Conservation (phyloP, 176 grass and related monocot genomes). For the Echinochloa phyllopogon region DNA sequence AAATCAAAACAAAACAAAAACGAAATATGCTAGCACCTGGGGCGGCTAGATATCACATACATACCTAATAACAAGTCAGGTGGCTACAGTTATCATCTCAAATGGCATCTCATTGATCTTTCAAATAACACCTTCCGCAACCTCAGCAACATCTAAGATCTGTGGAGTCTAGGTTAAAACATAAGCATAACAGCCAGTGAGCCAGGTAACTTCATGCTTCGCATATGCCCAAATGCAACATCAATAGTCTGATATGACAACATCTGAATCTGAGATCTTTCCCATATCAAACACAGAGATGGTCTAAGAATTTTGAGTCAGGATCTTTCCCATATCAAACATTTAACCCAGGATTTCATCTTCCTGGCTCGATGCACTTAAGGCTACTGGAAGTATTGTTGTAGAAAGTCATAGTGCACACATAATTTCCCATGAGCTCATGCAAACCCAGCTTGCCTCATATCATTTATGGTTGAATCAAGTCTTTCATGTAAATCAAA, state of each 20-base stretch:
- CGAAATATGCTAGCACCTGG: background rate
- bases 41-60: background rate
- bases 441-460: constrained; percentile 50
- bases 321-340: background rate
- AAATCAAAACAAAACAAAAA: background rate
- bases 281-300: background rate
- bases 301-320: background rate
- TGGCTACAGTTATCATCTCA: background rate
- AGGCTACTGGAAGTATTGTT: background rate
- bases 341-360: background rate
- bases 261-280: background rate
- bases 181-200: background rate
- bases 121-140: background rate
- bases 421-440: background rate
- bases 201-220: background rate
- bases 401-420: background rate
- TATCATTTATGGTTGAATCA: constrained; percentile 39
- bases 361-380: background rate
- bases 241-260: constrained; percentile 16
- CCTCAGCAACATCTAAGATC: background rate
- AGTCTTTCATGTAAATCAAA: constrained; percentile 58
- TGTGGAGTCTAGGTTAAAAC: background rate
- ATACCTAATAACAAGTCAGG: constrained; percentile 32
- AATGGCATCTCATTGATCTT: background rate
- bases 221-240: background rate